These are phyloP conservation scores for Glycine latifolia DNA, from an alignment of 306 rosid genomes.

Conservation along the genomic window DNA sequence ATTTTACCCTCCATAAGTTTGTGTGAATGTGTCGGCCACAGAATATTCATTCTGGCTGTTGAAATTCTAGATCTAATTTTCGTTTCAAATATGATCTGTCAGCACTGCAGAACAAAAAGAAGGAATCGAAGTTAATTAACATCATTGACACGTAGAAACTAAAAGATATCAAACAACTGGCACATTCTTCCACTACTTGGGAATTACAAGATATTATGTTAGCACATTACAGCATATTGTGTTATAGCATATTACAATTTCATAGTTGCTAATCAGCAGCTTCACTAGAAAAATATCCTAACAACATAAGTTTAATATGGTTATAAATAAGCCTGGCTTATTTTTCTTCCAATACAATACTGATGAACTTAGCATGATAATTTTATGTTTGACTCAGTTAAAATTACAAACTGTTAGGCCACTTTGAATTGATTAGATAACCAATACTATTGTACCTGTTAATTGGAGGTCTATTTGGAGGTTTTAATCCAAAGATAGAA, in stretches of 20 bases:
- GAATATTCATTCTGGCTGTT: slow-evolving; percentile 62
- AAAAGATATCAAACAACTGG: not conserved
- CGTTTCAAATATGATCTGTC: slow-evolving; percentile 84
- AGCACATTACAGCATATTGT: not conserved
- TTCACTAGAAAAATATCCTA: not conserved
- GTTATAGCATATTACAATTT: slow-evolving; percentile 15
- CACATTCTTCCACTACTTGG: not conserved
- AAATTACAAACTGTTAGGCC: slow-evolving; percentile 21
- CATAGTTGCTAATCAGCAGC: not conserved
- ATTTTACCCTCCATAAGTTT: slow-evolving; percentile 2
- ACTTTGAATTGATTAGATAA: slow-evolving; percentile 15
- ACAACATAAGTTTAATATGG: not conserved
- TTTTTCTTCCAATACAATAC: not conserved
- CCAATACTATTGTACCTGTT: slow-evolving; percentile 63
- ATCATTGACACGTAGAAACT: slow-evolving; percentile 16
- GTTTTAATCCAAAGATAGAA: slow-evolving; percentile 79
- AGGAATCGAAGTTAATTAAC: slow-evolving; percentile 22
- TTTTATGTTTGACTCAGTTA: not conserved
- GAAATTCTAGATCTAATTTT: slow-evolving; percentile 87
- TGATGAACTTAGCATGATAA: not conserved
- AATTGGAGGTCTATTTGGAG: slow-evolving; percentile 90
- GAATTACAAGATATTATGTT: too few relatives aligned
- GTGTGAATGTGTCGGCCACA: not conserved
- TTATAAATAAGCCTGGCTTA: not conserved
- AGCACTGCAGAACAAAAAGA: slow-evolving; percentile 63